Evolutionary conservation across 1,139 yeast species (phyloP).

Genomic region (Saccharomyces hybrid): DNA sequence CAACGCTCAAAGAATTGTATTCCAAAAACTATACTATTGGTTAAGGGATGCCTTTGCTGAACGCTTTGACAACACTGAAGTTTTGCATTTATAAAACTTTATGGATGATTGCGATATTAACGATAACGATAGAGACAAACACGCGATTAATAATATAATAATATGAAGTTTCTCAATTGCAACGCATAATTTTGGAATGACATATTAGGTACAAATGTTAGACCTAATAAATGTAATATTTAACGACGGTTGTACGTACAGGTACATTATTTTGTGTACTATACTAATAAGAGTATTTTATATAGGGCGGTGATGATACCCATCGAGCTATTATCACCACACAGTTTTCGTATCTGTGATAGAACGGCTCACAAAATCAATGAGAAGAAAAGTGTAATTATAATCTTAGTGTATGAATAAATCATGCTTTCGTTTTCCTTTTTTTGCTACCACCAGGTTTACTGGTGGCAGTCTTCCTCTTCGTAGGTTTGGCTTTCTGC

Average conservation of each 20-base stretch:
- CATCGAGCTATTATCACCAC: background rate
- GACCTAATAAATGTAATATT: background rate
- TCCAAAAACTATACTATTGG: slow-evolving; percentile 69
- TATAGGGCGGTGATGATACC: background rate
- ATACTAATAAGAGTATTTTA: background rate
- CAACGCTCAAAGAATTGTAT: slow-evolving; percentile 69
- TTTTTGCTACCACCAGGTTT: slow-evolving; percentile 20
- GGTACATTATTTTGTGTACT: background rate
- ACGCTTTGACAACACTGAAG: background rate
- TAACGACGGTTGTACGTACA: background rate
- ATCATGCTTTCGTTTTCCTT: slow-evolving; percentile 16
- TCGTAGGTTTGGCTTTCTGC: slow-evolving; percentile 35
- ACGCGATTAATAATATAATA: background rate
- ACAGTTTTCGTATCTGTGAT: background rate
- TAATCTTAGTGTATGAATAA: background rate
- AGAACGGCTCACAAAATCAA: background rate
- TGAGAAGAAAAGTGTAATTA: background rate
- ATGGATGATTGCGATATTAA: background rate
- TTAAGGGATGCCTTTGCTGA: slow-evolving; percentile 61
- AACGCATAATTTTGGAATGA: background rate
- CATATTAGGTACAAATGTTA: background rate
- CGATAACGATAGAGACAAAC: background rate
- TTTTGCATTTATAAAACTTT: background rate
- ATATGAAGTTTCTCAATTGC: background rate
- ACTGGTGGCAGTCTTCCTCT: slow-evolving; percentile 21